Conservation (phyloP, 306 rosid genomes). For the Glycine soja region DNA sequence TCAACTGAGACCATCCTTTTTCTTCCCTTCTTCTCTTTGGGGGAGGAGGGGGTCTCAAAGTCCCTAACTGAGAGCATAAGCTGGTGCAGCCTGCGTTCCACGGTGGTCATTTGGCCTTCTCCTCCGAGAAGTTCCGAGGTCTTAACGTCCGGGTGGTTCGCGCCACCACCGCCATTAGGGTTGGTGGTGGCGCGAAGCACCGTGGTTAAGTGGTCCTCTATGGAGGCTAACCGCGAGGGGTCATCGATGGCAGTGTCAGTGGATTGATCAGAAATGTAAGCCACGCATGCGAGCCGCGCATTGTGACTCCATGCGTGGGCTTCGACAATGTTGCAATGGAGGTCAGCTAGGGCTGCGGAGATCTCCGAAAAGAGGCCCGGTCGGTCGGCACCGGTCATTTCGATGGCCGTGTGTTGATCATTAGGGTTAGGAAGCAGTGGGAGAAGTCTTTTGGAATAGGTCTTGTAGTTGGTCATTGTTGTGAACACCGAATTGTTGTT, state of each 20-base stretch:
- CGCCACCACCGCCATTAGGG: conserved; percentile 1
- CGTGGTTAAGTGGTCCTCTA: conserved; percentile 63
- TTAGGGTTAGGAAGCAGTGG: conserved; percentile 22
- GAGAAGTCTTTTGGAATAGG: conserved; percentile 42
- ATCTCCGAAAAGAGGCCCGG: conserved; percentile 78
- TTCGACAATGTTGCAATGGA: conserved; percentile 69
- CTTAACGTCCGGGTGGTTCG: conserved; percentile 51
- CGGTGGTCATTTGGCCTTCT: conserved; percentile 56
- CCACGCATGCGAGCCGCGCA: conserved; percentile 66
- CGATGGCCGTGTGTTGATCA: conserved; percentile 64
- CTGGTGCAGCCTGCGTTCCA: conserved; percentile 78
- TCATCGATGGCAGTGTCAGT: conserved; percentile 60
- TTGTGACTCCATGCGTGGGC: conserved; percentile 86
- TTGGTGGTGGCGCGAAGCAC: conserved; percentile 58
- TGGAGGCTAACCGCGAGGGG: conserved; percentile 58
- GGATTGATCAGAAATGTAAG: conserved; percentile 70
- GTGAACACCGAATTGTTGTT: neutral
- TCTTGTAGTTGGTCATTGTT: conserved; percentile 40
- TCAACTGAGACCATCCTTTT: conserved; percentile 57
- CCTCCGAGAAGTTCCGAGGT: conserved; percentile 52
- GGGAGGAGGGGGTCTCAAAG: conserved; percentile 52
- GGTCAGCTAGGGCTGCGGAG: conserved; percentile 65
- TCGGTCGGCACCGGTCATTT: conserved; percentile 63
- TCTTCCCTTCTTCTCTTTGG: conserved; percentile 45
- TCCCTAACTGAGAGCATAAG: conserved; percentile 65